A percentile compares a stretch with the other conserved stretches of the same genome.
Conservation (phyloP, 1,139 yeast species). For the Taphrina flavorubra region DNA sequence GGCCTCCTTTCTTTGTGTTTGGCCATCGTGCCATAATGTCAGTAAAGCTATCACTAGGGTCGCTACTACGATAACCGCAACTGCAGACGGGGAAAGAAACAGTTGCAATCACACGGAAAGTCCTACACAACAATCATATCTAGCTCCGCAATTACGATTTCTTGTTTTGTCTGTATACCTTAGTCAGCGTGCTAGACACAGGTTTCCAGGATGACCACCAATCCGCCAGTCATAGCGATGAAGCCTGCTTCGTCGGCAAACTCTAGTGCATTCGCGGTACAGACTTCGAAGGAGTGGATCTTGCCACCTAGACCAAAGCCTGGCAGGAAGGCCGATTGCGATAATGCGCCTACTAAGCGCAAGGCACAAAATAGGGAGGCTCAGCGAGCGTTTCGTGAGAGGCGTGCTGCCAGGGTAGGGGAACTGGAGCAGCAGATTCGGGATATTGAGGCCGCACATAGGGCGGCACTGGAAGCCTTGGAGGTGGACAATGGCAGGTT, state of each 20-base stretch:
- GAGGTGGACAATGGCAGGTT: conserved; percentile 49
- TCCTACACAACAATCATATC: no score
- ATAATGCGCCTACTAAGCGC: conserved; percentile 64
- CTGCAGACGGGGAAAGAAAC: no score
- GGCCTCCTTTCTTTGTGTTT: neutral
- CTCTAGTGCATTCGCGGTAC: conserved; percentile 23
- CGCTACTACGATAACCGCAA: no score
- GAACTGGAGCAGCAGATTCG: conserved; percentile 63
- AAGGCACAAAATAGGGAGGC: conserved; percentile 96
- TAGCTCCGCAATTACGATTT: no score
- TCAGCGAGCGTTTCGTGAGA: conserved; percentile 85
- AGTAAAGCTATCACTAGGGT: no score
- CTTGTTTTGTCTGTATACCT: no score
- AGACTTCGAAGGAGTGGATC: conserved; percentile 42
- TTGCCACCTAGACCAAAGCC: conserved; percentile 42
- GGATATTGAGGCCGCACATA: conserved; percentile 54
- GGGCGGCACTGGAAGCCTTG: conserved; percentile 19
- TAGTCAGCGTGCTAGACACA: no score
- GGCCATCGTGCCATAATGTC: no score
- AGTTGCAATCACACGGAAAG: no score
- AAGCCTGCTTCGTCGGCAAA: conserved; percentile 36
- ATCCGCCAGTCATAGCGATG: conserved; percentile 30
- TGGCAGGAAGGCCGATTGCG: conserved; percentile 37
- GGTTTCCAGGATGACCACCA: conserved; percentile 15
- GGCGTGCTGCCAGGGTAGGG: conserved; percentile 68